Evolutionary conservation across 2,329 filamentous ascomycete species (phyloP).

Genomic region (Lachnellula suecica): DNA sequence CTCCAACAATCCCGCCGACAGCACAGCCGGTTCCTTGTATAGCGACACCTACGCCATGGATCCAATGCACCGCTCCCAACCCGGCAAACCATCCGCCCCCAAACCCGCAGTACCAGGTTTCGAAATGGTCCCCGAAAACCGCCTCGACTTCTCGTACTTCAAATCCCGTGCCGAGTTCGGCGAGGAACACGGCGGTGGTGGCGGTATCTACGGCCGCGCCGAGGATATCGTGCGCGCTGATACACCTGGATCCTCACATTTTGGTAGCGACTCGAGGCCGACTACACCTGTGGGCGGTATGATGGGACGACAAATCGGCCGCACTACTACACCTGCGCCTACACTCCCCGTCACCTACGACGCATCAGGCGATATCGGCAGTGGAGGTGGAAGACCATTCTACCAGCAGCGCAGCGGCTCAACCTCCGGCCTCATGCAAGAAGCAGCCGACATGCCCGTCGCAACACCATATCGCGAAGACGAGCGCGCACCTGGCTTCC

Average conservation of each 20-base stretch:
- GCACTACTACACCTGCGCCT: conserved; percentile 23
- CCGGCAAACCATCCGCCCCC: conserved; percentile 36
- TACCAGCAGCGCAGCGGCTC: conserved; percentile 51
- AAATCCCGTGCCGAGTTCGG: conserved; percentile 88
- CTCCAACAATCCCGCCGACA: conserved; percentile 57
- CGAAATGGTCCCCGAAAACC: conserved; percentile 86
- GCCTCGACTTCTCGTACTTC: conserved; percentile 85
- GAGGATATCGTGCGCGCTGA: conserved; percentile 49
- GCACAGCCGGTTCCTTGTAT: conserved; percentile 66
- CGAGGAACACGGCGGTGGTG: conserved; percentile 80
- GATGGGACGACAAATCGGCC: conserved; percentile 6
- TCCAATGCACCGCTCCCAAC: conserved; percentile 60
- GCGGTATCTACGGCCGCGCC: conserved; percentile 57
- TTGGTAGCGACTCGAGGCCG: conserved; percentile 25
- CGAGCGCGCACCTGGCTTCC: conserved; percentile 46
- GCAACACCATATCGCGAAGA: conserved; percentile 33
- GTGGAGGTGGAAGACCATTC: too few relatives aligned
- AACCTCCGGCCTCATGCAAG: conserved; percentile 49
- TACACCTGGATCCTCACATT: conserved; percentile 25
- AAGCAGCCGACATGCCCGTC: conserved; percentile 52
- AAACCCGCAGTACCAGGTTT: conserved; percentile 62
- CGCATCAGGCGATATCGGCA: conserved; percentile 25
- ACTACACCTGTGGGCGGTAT: conserved; percentile 24
- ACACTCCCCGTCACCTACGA: conserved; percentile 25
- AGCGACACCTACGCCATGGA: conserved; percentile 81